Percentiles rank a stretch among this genome's conserved stretches.
These are phyloP conservation scores for Fusarium albosuccineum DNA, from an alignment of 2,329 filamentous ascomycete species.

Conservation along the genomic window DNA sequence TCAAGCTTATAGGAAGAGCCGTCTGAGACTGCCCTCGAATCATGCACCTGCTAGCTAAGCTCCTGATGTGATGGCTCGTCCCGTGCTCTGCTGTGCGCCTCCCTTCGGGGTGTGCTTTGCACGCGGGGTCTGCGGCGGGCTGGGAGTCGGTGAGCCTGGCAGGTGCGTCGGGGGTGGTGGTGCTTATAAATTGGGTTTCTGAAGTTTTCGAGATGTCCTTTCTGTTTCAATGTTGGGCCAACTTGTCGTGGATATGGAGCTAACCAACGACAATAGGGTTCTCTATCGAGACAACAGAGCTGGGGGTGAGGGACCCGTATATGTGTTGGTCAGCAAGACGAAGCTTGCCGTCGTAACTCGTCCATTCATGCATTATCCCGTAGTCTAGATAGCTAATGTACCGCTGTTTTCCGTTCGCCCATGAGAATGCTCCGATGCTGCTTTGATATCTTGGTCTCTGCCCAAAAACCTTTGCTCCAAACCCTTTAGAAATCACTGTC, in stretches of 20 bases:
- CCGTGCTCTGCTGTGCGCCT: slow-evolving; percentile 38
- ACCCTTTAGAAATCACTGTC: slow-evolving; percentile 46
- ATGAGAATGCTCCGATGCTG: slow-evolving; percentile 8
- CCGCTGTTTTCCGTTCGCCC: slow-evolving; percentile 20
- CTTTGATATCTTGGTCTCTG: slow-evolving; percentile 13
- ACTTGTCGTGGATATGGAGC: slow-evolving; percentile 8
- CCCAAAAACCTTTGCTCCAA: slow-evolving; percentile 2
- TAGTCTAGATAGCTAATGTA: slow-evolving; percentile 39
- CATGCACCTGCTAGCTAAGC: slow-evolving; percentile 38
- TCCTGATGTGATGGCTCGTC: slow-evolving; percentile 35
- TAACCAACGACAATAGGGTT: slow-evolving; percentile 37
- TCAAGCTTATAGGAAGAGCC: slow-evolving; percentile 60
- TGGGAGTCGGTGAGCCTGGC: slow-evolving; percentile 45
- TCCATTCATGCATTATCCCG: slow-evolving; percentile 30
- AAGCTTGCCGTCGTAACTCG: slow-evolving; percentile 19
- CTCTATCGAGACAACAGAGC: background rate
- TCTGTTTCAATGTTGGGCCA: slow-evolving; percentile 11
- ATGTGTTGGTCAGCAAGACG: background rate
- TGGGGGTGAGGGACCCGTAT: background rate
- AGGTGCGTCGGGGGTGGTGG: slow-evolving; percentile 55
- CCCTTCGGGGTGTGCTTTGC: slow-evolving; percentile 51
- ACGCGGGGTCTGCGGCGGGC: slow-evolving; percentile 45
- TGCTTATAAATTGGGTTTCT: slow-evolving; percentile 63
- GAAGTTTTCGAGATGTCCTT: slow-evolving; percentile 51
- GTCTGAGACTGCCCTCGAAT: slow-evolving; percentile 57